These are phyloP conservation scores for Aspergillus novoparasiticus DNA, from an alignment of 2,329 filamentous ascomycete genomes.

Conservation along the genomic window DNA sequence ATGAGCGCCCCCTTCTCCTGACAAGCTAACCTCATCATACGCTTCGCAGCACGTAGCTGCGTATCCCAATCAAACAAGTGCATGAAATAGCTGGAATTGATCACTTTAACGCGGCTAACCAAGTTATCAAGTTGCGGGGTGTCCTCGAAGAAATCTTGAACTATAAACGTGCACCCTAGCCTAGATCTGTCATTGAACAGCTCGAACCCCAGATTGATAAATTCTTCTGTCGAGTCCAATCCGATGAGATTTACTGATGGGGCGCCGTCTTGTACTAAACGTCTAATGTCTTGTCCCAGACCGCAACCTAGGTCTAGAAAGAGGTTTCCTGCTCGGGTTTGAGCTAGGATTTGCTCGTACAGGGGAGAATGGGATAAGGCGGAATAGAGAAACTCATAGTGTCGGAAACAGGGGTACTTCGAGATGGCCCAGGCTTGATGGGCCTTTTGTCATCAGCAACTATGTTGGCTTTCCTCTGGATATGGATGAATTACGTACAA, in stretches of 20 bases:
- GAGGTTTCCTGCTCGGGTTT: not conserved
- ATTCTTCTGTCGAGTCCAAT: not conserved
- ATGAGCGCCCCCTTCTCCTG: not conserved
- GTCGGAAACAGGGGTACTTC: not conserved
- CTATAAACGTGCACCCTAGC: not conserved
- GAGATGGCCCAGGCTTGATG: not conserved
- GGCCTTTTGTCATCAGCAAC: not conserved
- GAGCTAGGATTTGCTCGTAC: not conserved
- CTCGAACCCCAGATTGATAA: slow-evolving; percentile 9
- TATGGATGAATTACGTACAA: not conserved
- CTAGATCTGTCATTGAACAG: slow-evolving; percentile 6
- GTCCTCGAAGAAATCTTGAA: not conserved
- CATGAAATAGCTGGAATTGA: not conserved
- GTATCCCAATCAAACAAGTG: not conserved
- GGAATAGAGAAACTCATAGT: not conserved
- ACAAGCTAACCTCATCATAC: not conserved
- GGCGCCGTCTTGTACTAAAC: slow-evolving; percentile 3
- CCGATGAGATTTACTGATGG: slow-evolving; percentile 3
- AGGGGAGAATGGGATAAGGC: not conserved
- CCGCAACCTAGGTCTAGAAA: slow-evolving; percentile 6
- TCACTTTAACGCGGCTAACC: not conserved
- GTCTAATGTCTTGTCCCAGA: slow-evolving; percentile 3
- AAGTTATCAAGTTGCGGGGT: not conserved
- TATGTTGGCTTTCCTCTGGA: no score
- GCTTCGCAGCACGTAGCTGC: not conserved